These are phyloP conservation scores for Trapa bicornis DNA, from an alignment of 345 rosid genomes.

Conservation along the genomic window DNA sequence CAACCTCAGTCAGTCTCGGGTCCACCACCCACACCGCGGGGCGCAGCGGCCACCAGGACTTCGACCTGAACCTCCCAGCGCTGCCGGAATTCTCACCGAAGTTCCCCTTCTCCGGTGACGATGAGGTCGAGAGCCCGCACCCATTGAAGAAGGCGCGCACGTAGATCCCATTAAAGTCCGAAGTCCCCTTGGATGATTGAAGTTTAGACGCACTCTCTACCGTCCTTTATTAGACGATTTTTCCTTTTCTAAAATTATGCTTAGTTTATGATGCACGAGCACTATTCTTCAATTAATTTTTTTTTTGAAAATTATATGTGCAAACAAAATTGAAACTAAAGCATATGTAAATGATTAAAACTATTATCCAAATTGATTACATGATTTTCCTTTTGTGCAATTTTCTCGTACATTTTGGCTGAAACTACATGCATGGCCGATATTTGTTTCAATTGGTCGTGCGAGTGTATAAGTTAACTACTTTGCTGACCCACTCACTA, in stretches of 20 bases:
- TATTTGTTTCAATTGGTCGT: too few relatives aligned
- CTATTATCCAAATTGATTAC: too few relatives aligned
- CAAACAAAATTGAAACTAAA: too few relatives aligned
- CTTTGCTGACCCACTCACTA: too few relatives aligned
- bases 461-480: too few relatives aligned
- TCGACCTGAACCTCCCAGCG: constrained; percentile 18
- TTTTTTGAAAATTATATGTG: too few relatives aligned
- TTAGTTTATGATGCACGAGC: not conserved
- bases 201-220: not conserved
- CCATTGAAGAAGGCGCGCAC: constrained; percentile 16
- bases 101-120: constrained; percentile 10
- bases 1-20: constrained; percentile 11
- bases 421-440: too few relatives aligned
- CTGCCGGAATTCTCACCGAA: constrained; percentile 15
- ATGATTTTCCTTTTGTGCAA: too few relatives aligned
- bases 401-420: too few relatives aligned
- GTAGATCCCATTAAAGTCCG: constrained; percentile 5
- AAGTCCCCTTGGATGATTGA: not conserved
- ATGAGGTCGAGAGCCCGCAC: constrained; percentile 21
- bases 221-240: too few relatives aligned
- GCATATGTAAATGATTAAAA: too few relatives aligned
- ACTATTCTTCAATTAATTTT: not conserved
- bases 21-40: constrained; percentile 8
- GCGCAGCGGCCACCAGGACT: constrained; percentile 11
- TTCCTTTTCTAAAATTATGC: not conserved